Evolutionary conservation across 495 filamentous ascomycete genomes (phyloP).

Genomic region (Penicillium odoratum): DNA sequence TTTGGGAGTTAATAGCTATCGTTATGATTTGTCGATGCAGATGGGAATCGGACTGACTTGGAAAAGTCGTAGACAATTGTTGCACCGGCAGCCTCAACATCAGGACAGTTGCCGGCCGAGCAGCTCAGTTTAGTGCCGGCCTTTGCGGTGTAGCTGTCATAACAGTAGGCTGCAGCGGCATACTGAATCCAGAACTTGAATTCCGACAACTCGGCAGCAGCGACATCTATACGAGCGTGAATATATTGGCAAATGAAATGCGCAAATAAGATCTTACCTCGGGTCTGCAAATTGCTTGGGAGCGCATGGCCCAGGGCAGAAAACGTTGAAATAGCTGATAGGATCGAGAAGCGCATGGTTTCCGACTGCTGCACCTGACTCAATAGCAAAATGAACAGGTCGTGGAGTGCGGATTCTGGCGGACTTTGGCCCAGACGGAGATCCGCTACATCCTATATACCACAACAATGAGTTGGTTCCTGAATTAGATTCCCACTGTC

Average conservation of each 20-base stretch:
- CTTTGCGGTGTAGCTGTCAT: slow-evolving; percentile 42
- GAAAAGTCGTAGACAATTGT: slow-evolving; percentile 57
- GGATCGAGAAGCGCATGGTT: slow-evolving; percentile 4
- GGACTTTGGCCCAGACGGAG: neutral
- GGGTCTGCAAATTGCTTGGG: slow-evolving; percentile 14
- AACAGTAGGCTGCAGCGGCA: slow-evolving; percentile 65
- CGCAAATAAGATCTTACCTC: slow-evolving; percentile 17
- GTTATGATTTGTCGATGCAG: neutral
- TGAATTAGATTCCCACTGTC: neutral
- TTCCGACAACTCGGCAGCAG: slow-evolving; percentile 40
- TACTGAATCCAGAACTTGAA: slow-evolving; percentile 69
- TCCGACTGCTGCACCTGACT: neutral
- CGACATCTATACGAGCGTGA: slow-evolving; percentile 22
- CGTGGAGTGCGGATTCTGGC: neutral
- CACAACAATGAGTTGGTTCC: neutral
- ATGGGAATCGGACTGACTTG: slow-evolving; percentile 44
- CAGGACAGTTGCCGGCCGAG: slow-evolving; percentile 52
- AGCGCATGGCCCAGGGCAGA: slow-evolving; percentile 15
- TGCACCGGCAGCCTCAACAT: slow-evolving; percentile 52
- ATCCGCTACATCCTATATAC: neutral
- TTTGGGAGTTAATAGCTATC: neutral
- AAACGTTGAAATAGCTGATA: slow-evolving; percentile 15
- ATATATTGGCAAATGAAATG: neutral
- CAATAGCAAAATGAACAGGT: neutral
- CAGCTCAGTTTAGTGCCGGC: slow-evolving; percentile 56